These are phyloP conservation scores for Botrytis elliptica DNA, from an alignment of 2,329 filamentous ascomycete genomes.

Conservation along the genomic window DNA sequence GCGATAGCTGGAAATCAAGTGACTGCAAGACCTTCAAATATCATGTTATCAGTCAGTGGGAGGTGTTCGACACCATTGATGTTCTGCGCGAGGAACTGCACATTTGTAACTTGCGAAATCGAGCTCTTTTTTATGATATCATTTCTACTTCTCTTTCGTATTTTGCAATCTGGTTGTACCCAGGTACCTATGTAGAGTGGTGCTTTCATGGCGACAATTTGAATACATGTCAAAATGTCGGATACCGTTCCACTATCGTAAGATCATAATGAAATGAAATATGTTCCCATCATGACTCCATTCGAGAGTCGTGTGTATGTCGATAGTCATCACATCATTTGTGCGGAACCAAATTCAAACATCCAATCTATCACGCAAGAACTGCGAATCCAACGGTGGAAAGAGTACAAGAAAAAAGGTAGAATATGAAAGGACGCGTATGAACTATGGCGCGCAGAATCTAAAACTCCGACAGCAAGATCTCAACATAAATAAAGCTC, in stretches of 20 bases:
- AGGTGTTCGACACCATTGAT: no score
- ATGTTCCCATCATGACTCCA: no score
- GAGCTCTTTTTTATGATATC: background rate
- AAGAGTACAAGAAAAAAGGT: background rate
- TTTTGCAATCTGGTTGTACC: background rate
- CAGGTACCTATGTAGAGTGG: background rate
- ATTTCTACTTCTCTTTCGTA: background rate
- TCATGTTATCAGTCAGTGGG: background rate
- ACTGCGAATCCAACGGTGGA: background rate
- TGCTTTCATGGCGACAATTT: background rate
- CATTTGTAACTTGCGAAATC: background rate
- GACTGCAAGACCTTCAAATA: background rate
- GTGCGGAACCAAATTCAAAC: background rate
- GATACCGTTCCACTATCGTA: background rate
- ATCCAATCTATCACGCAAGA: background rate
- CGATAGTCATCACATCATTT: background rate
- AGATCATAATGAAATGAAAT: background rate
- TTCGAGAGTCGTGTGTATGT: background rate
- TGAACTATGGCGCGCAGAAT: background rate
- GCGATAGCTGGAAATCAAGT: conserved; percentile 1
- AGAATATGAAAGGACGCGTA: background rate
- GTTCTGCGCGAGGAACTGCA: background rate
- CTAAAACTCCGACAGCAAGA: background rate
- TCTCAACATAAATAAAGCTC: background rate
- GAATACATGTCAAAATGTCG: background rate